These are phyloP conservation scores for Phaeomoniella chlamydospora DNA, from an alignment of 2,329 filamentous ascomycete genomes.

Conservation along the genomic window DNA sequence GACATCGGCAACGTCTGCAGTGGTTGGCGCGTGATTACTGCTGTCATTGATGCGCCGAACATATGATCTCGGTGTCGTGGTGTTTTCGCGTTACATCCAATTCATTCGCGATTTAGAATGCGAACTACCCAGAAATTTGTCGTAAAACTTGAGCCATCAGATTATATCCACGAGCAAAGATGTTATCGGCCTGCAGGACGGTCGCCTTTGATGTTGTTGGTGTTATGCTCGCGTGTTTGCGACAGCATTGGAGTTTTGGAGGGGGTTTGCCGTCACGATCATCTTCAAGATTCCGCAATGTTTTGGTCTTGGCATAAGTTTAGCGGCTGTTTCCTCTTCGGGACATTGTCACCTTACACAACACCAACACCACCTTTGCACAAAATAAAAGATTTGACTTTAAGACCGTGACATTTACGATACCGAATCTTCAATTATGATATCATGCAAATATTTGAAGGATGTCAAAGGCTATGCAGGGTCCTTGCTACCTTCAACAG, in stretches of 20 bases:
- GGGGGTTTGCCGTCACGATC: not conserved
- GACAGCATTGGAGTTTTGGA: not conserved
- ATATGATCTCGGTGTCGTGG: not conserved
- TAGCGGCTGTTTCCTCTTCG: not conserved
- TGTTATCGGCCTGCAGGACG: not conserved
- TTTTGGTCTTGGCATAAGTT: constrained; percentile 6
- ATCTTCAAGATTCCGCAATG: constrained; percentile 2
- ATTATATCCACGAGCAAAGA: not conserved
- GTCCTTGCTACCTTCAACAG: too few species aligned
- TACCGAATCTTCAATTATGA: not conserved
- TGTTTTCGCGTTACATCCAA: not conserved
- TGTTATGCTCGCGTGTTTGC: not conserved
- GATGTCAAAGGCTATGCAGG: too few species aligned
- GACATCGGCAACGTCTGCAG: constrained; percentile 16
- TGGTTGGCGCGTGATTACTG: constrained; percentile 16
- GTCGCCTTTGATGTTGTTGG: not conserved
- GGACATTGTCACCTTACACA: not conserved
- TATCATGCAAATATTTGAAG: not conserved
- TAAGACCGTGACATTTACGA: not conserved
- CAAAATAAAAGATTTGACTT: not conserved
- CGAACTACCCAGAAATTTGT: not conserved
- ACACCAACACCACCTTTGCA: not conserved
- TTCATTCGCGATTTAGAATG: not conserved
- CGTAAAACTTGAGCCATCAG: not conserved
- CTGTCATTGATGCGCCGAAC: constrained; percentile 12